Evolutionary conservation across 495 filamentous ascomycete species (phyloP).

Genomic region (Evernia prunastri): DNA sequence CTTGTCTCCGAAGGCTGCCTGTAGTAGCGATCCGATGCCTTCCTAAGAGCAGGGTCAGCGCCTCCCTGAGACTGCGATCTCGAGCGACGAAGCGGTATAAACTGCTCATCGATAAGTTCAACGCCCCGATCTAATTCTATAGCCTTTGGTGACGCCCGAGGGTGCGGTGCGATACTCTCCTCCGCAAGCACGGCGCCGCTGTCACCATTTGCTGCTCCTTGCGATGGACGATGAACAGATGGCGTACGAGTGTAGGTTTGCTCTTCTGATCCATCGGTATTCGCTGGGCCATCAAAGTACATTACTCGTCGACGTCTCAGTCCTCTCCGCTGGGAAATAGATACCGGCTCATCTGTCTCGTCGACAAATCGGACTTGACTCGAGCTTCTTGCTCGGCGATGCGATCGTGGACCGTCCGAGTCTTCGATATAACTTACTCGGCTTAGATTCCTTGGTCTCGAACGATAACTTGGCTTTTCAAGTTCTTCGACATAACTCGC

Average conservation of each 20-base stretch:
- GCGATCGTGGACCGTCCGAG: neutral
- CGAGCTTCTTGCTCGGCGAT: constrained; percentile 6
- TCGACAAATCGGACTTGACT: constrained; percentile 18
- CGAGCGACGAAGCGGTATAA: neutral
- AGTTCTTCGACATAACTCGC: constrained; percentile 18
- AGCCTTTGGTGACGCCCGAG: neutral
- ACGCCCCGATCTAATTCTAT: neutral
- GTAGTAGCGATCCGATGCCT: neutral
- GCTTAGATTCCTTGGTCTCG: constrained; percentile 12
- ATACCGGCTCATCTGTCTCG: constrained; percentile 16
- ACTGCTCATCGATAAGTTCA: neutral
- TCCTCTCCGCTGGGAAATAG: constrained; percentile 1
- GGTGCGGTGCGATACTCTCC: neutral
- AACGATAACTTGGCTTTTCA: constrained; percentile 4
- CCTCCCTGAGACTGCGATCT: neutral
- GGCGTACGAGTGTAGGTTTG: neutral
- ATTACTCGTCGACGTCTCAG: constrained; percentile 13
- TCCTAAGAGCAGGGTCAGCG: neutral
- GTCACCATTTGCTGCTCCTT: neutral
- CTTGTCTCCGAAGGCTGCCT: neutral
- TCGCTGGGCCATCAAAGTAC: constrained; percentile 18
- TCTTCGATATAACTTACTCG: constrained; percentile 11
- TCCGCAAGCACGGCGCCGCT: neutral
- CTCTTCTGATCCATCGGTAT: constrained; percentile 8
- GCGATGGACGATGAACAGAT: neutral